Evolutionary conservation across 1,284 basidiomycete species (phyloP), one percentile per base, ranked within the genome.

Genomic region (Cerrena zonata): DNA sequence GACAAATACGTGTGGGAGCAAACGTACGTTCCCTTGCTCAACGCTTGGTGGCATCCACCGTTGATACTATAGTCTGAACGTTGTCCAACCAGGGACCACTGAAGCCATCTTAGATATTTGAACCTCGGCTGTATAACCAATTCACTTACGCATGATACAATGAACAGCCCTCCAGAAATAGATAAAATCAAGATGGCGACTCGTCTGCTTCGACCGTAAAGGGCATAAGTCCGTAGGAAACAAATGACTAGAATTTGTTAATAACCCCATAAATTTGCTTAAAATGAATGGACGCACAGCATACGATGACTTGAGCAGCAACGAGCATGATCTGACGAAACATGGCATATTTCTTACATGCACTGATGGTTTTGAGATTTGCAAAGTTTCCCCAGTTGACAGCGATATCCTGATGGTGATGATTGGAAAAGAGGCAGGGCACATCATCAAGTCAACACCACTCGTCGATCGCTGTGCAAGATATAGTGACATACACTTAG

Each of bases 21-120:
- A 21, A 64, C 68, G 36, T 57, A 73, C 69, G 66, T 67, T 45
- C 50, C 48, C 22, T 49, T 51, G 18, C 65, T 24, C n/a, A 18
- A 27, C 13, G 41, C 44, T 40, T 19, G 21, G n/a, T n/a, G 38
- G 27, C 26, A 46, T 3, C 44, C 45, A 27, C 40, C 13, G 3
- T 15, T 4, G 24, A 51, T 38, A 55, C 62, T 52, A n/a, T 61
- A 43, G 3, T 15, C 58, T 55, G 45, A 60, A 7, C 26, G 25
- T 56, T 36, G 57, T 57, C 10, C 60, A 57, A 39, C 15, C 24
- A 22, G 19, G 34, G 50, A 4, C 50, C 47, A 41, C 43, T 44
- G 25, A 41, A 38, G 47, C 7, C 24, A 36, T 26, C 15, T 7
- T 23, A 11, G 42, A 12, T 15, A 41, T 45, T 48, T 18, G 23